Percentiles rank a stretch among this genome's conserved stretches.
These are phyloP conservation scores for Rhizopus sp. DNA, from an alignment of 371 early-diverging fungal genomes.

Conservation along the genomic window DNA sequence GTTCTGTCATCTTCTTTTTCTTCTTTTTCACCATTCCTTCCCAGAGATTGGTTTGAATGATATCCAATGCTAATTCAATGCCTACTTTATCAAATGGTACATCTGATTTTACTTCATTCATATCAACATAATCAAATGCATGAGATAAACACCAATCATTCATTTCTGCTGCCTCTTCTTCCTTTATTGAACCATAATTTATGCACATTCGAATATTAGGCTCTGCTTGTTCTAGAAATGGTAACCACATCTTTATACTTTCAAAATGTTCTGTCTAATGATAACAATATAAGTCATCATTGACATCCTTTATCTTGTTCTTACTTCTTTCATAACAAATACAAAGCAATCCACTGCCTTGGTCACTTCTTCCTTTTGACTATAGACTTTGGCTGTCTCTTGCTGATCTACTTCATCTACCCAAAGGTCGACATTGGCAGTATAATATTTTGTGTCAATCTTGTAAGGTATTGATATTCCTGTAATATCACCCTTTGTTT, in stretches of 20 bases:
- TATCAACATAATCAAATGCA: constrained; percentile 68
- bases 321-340: constrained; percentile 57
- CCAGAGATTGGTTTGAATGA: constrained; percentile 74
- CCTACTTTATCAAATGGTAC: constrained; percentile 41
- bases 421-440: constrained; percentile 72
- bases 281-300: neutral
- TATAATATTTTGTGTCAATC: constrained; percentile 74
- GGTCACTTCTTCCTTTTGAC: constrained; percentile 53
- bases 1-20: constrained; percentile 17
- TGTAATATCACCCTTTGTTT: constrained; percentile 37
- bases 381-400: constrained; percentile 45
- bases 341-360: constrained; percentile 70
- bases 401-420: constrained; percentile 55
- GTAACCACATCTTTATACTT: constrained; percentile 53
- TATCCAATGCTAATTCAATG: constrained; percentile 52
- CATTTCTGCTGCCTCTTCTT: constrained; percentile 19
- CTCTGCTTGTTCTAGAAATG: constrained; percentile 55
- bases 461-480: constrained; percentile 64
- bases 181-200: constrained; percentile 8
- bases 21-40: constrained; percentile 62
- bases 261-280: constrained; percentile 53
- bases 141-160: constrained; percentile 61
- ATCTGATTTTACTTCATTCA: constrained; percentile 35
- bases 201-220: constrained; percentile 65
- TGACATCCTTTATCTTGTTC: constrained; percentile 34